These are phyloP conservation scores for Pseudonectria foliicola DNA, from an alignment of 2,329 filamentous ascomycete genomes.

Conservation along the genomic window DNA sequence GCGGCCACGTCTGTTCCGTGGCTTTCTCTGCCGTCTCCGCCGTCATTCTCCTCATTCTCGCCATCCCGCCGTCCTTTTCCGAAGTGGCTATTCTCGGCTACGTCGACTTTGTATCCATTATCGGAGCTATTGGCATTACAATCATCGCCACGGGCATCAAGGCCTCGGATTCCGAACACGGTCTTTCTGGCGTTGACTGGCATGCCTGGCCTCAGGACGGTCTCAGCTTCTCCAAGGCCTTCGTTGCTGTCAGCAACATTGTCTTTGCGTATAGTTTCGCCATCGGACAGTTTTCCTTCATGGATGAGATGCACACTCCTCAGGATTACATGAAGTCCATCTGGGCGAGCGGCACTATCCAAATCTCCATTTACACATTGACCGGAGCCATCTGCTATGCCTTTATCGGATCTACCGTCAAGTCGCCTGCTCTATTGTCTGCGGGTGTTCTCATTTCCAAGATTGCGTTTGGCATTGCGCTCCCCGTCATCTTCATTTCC, in stretches of 20 bases:
- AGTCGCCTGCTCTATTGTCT: constrained; percentile 7
- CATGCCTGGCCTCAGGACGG: constrained; percentile 6
- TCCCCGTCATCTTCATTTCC: constrained; percentile 9
- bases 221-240: constrained; percentile 6
- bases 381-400: constrained; percentile 8
- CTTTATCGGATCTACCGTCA: constrained; percentile 8
- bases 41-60: constrained; percentile 7
- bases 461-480: constrained; percentile 6
- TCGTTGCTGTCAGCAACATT: constrained; percentile 9
- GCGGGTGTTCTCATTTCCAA: constrained; percentile 5
- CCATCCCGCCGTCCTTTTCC: constrained; percentile 7
- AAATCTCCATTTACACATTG: constrained; percentile 8
- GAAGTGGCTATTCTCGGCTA: constrained; percentile 8
- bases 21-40: constrained; percentile 8
- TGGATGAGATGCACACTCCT: constrained; percentile 10
- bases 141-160: constrained; percentile 7
- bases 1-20: constrained; percentile 7
- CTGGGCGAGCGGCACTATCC: constrained; percentile 6
- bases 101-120: constrained; percentile 8
- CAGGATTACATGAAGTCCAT: constrained; percentile 9
- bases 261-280: constrained; percentile 9
- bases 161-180: constrained; percentile 1
- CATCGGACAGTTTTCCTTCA: constrained; percentile 9
- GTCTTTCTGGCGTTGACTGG: constrained; percentile 6
- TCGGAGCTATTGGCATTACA: constrained; percentile 7